Evolutionary conservation across 2,329 filamentous ascomycete species (phyloP).

Genomic region (Chrysoporthe deuterocubensis): DNA sequence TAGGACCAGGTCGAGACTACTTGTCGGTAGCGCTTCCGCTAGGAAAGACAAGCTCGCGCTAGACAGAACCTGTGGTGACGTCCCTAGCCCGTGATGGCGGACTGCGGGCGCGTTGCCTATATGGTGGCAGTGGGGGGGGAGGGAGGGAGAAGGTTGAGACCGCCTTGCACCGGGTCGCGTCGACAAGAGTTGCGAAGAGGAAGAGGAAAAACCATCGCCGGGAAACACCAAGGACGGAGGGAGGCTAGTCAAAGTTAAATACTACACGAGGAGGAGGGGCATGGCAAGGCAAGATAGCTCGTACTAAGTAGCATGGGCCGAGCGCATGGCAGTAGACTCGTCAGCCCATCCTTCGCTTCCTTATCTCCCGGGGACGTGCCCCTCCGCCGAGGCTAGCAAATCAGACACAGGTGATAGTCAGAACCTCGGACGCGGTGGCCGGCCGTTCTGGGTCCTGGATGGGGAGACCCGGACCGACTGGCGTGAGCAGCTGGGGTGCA

Average conservation of each 20-base stretch:
- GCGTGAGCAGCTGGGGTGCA: too few relatives aligned
- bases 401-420: neutral
- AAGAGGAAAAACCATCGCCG: neutral
- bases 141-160: neutral
- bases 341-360: slow-evolving; percentile 13
- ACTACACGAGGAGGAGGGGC: neutral
- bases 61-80: neutral
- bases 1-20: neutral
- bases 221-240: neutral
- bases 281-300: neutral
- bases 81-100: neutral
- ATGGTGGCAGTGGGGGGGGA: neutral
- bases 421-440: too few relatives aligned
- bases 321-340: neutral
- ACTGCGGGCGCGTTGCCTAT: neutral
- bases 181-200: neutral
- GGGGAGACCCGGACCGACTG: too few relatives aligned
- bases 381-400: neutral
- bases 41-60: neutral
- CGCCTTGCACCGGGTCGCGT: slow-evolving; percentile 8
- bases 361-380: neutral
- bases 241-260: slow-evolving; percentile 6
- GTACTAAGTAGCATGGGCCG: too few relatives aligned
- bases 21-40: neutral
- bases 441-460: too few relatives aligned